These are phyloP conservation scores for Apiotrichum brassicae DNA, from an alignment of 1,284 basidiomycete species.

Conservation along the genomic window DNA sequence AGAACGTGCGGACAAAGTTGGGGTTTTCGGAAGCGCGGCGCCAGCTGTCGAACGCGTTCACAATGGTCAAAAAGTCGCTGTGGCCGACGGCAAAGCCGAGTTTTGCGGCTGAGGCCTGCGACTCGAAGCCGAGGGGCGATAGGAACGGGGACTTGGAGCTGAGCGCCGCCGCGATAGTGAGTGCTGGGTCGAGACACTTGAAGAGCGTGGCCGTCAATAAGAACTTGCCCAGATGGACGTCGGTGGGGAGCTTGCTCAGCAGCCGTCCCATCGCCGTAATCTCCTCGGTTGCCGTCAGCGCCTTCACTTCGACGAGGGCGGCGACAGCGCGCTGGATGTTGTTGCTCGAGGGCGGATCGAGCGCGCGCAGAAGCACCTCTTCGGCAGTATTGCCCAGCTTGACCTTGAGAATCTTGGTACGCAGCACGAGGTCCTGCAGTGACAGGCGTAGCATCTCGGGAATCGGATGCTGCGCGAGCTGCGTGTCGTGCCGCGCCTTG, in stretches of 20 bases:
- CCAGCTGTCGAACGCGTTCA: conserved; percentile 87
- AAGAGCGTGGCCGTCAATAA: conserved; percentile 79
- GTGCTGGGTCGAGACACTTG: conserved; percentile 85
- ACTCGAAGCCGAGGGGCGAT: conserved; percentile 79
- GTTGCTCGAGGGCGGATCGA: conserved; percentile 79
- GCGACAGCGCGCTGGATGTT: conserved; percentile 91
- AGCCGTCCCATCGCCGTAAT: conserved; percentile 92
- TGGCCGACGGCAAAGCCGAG: conserved; percentile 72
- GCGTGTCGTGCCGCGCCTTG: conserved; percentile 71
- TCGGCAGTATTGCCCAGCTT: conserved; percentile 82
- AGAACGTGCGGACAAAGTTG: conserved; percentile 64
- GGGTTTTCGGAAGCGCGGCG: conserved; percentile 65
- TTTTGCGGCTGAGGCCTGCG: conserved; percentile 81
- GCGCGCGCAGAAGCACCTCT: conserved; percentile 75
- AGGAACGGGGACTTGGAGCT: conserved; percentile 93
- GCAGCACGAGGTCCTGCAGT: conserved; percentile 85
- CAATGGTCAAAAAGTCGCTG: conserved; percentile 93
- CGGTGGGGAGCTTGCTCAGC: conserved; percentile 83
- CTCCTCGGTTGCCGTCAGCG: conserved; percentile 77
- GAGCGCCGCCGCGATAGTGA: conserved; percentile 89
- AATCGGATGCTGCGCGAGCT: conserved; percentile 79
- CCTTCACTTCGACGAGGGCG: conserved; percentile 77
- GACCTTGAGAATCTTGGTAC: conserved; percentile 95
- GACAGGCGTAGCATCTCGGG: conserved; percentile 96
- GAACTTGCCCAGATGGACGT: conserved; percentile 93